These are phyloP conservation scores for Cyberlindnera maritima DNA, from an alignment of 805 yeast species.

Conservation along the genomic window DNA sequence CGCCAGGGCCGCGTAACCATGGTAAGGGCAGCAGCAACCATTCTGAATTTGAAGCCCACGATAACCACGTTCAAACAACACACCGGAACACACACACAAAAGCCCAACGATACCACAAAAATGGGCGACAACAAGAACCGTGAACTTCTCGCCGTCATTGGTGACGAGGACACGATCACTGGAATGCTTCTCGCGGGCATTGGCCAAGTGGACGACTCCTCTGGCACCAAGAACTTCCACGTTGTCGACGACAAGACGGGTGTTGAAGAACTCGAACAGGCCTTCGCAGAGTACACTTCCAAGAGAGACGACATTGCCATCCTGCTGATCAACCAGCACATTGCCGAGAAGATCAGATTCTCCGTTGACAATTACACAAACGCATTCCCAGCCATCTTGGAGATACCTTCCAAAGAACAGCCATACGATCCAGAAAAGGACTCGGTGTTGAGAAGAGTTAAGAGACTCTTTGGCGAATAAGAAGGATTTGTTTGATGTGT, in stretches of 20 bases:
- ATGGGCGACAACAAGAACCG: slow-evolving; percentile 54
- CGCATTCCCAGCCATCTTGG: slow-evolving; percentile 95
- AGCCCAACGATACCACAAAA: neutral
- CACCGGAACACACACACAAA: neutral
- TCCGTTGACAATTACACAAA: slow-evolving; percentile 79
- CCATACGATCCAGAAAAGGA: slow-evolving; percentile 98
- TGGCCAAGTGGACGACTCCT: slow-evolving; percentile 71
- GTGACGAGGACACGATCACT: slow-evolving; percentile 97
- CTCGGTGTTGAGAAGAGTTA: slow-evolving; percentile 88
- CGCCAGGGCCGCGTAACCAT: neutral
- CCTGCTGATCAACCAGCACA: slow-evolving; percentile 86
- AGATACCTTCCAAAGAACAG: slow-evolving; percentile 97
- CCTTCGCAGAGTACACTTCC: slow-evolving; percentile 72
- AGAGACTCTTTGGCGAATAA: slow-evolving; percentile 91
- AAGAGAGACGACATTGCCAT: slow-evolving; percentile 89
- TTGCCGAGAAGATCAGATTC: slow-evolving; percentile 86
- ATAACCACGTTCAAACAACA: neutral
- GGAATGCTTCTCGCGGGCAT: slow-evolving; percentile 94
- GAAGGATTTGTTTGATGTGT: neutral
- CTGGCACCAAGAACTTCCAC: slow-evolving; percentile 68
- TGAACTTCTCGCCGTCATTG: slow-evolving; percentile 86
- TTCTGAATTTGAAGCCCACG: neutral
- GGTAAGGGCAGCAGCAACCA: neutral
- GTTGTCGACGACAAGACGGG: slow-evolving; percentile 78
- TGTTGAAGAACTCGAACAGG: slow-evolving; percentile 68